Base-by-base conservation (phyloP, 192 early-diverging fungal genomes). In the Gaertneriomyces semiglobifer region DNA sequence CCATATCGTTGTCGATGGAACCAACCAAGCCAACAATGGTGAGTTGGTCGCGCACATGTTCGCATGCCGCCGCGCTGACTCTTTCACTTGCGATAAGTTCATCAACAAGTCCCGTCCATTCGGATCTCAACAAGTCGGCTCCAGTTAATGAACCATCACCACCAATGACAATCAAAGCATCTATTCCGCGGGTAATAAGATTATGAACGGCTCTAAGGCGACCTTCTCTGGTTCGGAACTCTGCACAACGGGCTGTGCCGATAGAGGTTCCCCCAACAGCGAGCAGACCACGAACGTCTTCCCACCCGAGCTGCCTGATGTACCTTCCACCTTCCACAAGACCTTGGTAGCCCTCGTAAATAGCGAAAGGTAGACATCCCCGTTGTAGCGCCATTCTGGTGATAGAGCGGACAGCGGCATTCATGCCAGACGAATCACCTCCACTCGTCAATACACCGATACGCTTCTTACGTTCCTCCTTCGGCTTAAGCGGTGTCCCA, bases 351-450 rank as follows among this genome's bases (percentile, higher is more conserved):
- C 96, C 96, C 68, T 98, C 96, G 68, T 93, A 93, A 60, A 98
- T 90, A 9, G 88, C 89, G 75, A 84, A 98, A 3, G 93, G 88
- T 33, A 89, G 80, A 74, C 92, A 95, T 7, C 84, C 89, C 18
- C 86, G 82, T 16, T 89, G 81, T 65, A 96, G 88, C 1, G 92
- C 88, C 66, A 92, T 88, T 33, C 96, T 86, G 11, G 94, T 93
- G 25, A 96, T 90, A 7, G 90, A 86, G 25, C 96, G 81, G 38
- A 98, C 96, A 25, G 88, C 90, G 20, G 96, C 90, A 69, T 98
- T 98, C 96, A 98, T 98, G 33, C 96, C 96, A n/a, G 89, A 90
- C 9, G 91, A 88, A 72, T 98, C 96, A 41, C 96, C 96, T 40
- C 96, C 96, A 44, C 88, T 90, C 9, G 96, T 98, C 43, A 98